Percentiles rank a stretch among this genome's conserved stretches.
phyloP scores from a whole-genome alignment of 345 rosid genomes.

The Dovyalis caffra region DNA sequence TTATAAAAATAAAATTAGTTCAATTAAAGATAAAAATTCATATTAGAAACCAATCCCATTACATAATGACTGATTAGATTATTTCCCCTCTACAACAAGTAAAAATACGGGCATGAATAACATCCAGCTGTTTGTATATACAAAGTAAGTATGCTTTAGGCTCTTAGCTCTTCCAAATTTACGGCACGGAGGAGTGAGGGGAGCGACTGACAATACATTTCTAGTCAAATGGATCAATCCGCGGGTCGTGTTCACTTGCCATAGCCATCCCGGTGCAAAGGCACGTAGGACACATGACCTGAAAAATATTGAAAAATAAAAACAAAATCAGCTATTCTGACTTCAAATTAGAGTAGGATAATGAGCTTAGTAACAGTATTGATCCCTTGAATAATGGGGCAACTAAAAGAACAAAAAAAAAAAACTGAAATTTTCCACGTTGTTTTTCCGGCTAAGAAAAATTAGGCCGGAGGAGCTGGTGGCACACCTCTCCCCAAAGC shows the following conservation, averaged over 20 bases:
- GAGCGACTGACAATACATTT: conserved; percentile 11
- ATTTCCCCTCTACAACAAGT: no score
- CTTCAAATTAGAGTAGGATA: background rate
- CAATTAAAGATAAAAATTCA: no score
- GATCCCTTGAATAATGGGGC: background rate
- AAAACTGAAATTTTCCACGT: background rate
- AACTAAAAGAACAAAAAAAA: background rate
- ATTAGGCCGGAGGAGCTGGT: no score
- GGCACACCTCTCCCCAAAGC: no score
- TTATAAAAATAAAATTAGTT: no score
- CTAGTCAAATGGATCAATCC: conserved; percentile 89
- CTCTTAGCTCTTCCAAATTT: no score
- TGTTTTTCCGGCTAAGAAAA: background rate
- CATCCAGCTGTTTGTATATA: background rate
- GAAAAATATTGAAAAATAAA: conserved; percentile 10
- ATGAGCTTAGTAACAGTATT: no score
- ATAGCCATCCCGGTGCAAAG: conserved; percentile 99
- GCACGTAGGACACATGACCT: conserved; percentile 99
- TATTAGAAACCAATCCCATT: no score
- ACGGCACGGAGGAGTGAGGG: no score
- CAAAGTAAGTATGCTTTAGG: background rate
- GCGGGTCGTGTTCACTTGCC: conserved; percentile 96
- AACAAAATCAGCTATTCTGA: background rate
- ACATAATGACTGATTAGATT: no score
- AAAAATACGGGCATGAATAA: no score